Base-by-base conservation (phyloP, 495 filamentous ascomycete species). In the Penicillium bialowiezense region DNA sequence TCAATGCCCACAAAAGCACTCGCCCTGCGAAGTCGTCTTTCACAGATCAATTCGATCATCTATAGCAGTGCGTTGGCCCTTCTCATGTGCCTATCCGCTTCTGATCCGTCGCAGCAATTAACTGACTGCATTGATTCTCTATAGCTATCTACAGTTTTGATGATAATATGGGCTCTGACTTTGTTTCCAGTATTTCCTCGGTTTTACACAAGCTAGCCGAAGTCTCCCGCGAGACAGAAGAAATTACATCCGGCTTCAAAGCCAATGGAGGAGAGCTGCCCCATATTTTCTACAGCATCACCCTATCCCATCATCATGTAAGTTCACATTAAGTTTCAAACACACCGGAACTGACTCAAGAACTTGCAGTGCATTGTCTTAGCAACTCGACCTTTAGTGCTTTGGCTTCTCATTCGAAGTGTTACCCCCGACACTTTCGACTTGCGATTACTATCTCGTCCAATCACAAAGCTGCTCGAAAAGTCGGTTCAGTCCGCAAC, bases 321-420 rank as follows among this genome's bases (percentile, higher is more conserved):
- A 26, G 23, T 26, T 8, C 8, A 8, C 23, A 26, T n/a, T n/a
- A n/a, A n/a, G n/a, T n/a, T n/a, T n/a, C n/a, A n/a, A n/a, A n/a
- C n/a, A n/a, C n/a, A n/a, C n/a, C n/a, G n/a, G n/a, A n/a, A n/a
- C n/a, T n/a, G n/a, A n/a, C n/a, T n/a, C n/a, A n/a, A n/a, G n/a
- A n/a, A n/a, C n/a, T n/a, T 8, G 23, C 23, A 26, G 37, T 41
- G 37, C 18, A 41, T 41, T 41, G 37, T 41, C 13, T 17, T 41
- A 17, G 37, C 37, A 17, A 41, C 37, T 7, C 37, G 37, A 10
- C 37, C 37, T 8, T 21, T 41, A 10, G 37, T 41, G 5, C 19
- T 41, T 24, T 41, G 37, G 37, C 37, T 41, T 20, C 37, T 41
- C 2, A 41, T 41, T 41, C 37, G 37, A 1, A 41, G 37, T 41